Conservation (phyloP, 2,329 filamentous ascomycete genomes). For the Penicillium thymicola region DNA sequence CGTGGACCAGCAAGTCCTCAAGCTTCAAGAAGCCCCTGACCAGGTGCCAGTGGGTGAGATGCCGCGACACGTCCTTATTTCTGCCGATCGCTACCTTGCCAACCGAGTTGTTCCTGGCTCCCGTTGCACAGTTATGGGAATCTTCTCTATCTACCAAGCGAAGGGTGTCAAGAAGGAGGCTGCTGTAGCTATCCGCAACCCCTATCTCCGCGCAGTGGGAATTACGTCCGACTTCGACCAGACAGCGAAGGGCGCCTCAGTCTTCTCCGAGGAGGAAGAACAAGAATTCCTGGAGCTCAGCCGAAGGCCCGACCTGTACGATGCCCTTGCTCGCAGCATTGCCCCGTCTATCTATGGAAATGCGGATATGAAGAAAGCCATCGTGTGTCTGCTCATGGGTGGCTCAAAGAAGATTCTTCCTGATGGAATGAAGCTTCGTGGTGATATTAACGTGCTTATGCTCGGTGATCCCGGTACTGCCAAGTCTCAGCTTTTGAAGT, state of each 20-base stretch:
- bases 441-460: constrained; percentile 95
- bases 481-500: constrained; percentile 95
- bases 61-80: constrained; percentile 89
- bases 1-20: constrained; percentile 96
- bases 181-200: constrained; percentile 91
- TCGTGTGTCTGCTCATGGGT: constrained; percentile 86
- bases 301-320: constrained; percentile 86
- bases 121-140: constrained; percentile 90
- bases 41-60: constrained; percentile 96
- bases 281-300: constrained; percentile 94
- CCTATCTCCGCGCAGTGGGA: constrained; percentile 88
- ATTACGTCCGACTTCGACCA: constrained; percentile 89
- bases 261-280: constrained; percentile 93
- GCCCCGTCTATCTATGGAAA: constrained; percentile 98
- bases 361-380: constrained; percentile 92
- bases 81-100: constrained; percentile 91
- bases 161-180: constrained; percentile 80
- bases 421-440: constrained; percentile 94
- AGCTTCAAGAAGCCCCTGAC: constrained; percentile 94
- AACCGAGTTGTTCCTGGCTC: constrained; percentile 95
- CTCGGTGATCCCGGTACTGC: constrained; percentile 97
- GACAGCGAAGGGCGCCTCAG: constrained; percentile 75
- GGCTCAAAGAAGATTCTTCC: constrained; percentile 97
- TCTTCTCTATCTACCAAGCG: constrained; percentile 96
- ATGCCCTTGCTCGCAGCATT: constrained; percentile 84